phyloP scores from a whole-genome alignment of 768 basidiomycete species.

The Cystofilobasidium macerans region DNA sequence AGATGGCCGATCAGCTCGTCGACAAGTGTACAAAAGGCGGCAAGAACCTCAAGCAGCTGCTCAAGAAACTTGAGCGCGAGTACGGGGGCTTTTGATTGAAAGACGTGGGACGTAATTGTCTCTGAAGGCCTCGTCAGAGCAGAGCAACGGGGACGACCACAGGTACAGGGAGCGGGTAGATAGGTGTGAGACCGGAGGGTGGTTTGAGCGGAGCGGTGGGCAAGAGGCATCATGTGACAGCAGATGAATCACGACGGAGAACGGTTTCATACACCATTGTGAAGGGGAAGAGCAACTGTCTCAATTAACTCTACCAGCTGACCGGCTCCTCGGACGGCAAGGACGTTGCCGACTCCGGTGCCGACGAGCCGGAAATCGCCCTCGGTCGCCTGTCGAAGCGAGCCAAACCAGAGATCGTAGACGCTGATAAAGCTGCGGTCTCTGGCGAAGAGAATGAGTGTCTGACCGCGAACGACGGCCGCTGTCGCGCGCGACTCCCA shows the following conservation, averaged over 20 bases:
- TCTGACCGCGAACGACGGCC: conserved; percentile 12
- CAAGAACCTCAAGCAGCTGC: conserved; percentile 38
- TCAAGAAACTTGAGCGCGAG: conserved; percentile 39
- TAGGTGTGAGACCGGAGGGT: too few species aligned
- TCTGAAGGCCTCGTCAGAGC: too few species aligned
- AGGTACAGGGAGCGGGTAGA: too few species aligned
- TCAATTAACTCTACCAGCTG: conserved; percentile 1
- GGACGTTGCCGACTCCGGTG: neutral
- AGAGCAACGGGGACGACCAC: too few species aligned
- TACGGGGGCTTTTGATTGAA: conserved; percentile 14
- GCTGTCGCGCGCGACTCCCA: conserved; percentile 17
- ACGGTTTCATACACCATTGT: too few species aligned
- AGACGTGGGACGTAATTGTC: too few species aligned
- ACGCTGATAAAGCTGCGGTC: conserved; percentile 16
- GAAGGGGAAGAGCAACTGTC: conserved; percentile 5
- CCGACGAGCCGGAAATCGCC: neutral
- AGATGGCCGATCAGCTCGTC: conserved; percentile 83
- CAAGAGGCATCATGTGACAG: too few species aligned
- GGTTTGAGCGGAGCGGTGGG: too few species aligned
- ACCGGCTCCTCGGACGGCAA: neutral
- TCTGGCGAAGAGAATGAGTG: conserved; percentile 17
- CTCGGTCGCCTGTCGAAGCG: neutral
- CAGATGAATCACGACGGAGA: too few species aligned
- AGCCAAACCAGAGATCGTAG: neutral
- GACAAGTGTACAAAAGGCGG: conserved; percentile 65